A percentile compares a stretch with the other conserved stretches of the same genome.
These are phyloP conservation scores for Viola odorata DNA, from an alignment of 345 rosid genomes.

Conservation along the genomic window DNA sequence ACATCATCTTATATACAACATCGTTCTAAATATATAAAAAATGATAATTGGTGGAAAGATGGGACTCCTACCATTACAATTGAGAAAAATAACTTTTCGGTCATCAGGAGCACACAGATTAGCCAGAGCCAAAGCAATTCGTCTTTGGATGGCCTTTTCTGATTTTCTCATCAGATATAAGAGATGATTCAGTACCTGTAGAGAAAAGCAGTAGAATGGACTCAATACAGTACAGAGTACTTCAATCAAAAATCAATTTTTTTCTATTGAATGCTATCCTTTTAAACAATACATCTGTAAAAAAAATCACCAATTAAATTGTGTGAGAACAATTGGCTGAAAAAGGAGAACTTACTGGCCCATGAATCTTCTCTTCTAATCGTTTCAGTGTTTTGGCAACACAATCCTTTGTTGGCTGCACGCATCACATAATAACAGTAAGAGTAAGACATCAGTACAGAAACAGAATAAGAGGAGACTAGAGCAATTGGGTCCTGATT, in stretches of 20 bases:
- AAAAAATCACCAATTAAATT: neutral
- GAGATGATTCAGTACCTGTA: conserved; percentile 49
- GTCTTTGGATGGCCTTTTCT: conserved; percentile 43
- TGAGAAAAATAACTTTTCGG: conserved; percentile 48
- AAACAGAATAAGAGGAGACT: neutral
- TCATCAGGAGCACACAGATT: conserved; percentile 59
- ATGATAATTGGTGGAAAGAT: neutral
- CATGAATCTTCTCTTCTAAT: conserved; percentile 59
- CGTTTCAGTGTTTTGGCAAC: conserved; percentile 62
- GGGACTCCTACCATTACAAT: conserved; percentile 45
- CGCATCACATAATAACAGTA: neutral
- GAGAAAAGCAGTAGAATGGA: conserved; percentile 8
- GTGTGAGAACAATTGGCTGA: neutral
- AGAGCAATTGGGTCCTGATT: neutral
- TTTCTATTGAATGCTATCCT: no score
- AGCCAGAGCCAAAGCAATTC: conserved; percentile 63
- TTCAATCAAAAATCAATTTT: neutral
- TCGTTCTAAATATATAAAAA: neutral
- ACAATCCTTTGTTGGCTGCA: conserved; percentile 70
- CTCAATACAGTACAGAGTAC: neutral
- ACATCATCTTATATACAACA: conserved; percentile 1
- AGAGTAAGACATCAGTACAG: neutral
- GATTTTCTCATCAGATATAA: conserved; percentile 48
- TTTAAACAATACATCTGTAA: conserved; percentile 1
- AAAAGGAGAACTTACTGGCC: conserved; percentile 40